Conservation (phyloP, 1,139 yeast genomes). For the Cylindricascospora bacillispora region DNA sequence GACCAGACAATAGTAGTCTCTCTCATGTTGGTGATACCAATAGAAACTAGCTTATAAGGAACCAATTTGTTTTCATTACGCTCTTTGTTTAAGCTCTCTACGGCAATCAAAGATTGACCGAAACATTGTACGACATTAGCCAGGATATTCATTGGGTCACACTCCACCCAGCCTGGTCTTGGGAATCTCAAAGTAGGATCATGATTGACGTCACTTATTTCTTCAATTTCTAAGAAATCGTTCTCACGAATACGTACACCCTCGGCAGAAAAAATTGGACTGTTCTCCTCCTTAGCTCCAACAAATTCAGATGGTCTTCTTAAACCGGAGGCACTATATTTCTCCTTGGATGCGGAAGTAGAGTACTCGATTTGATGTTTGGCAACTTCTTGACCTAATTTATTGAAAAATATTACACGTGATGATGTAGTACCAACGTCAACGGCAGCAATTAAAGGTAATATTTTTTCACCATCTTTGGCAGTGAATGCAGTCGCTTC, state of each 20-base stretch:
- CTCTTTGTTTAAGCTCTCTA: constrained; percentile 40
- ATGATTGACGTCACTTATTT: constrained; percentile 32
- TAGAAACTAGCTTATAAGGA: constrained; percentile 44
- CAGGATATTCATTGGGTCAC: constrained; percentile 76
- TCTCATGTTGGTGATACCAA: constrained; percentile 92
- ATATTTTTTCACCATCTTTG: not conserved
- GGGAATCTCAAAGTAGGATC: constrained; percentile 67
- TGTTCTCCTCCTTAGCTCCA: constrained; percentile 27
- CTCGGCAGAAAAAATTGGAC: constrained; percentile 50
- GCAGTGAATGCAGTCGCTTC: not conserved
- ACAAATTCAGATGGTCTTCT: constrained; percentile 18
- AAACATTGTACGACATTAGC: constrained; percentile 74
- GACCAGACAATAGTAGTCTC: constrained; percentile 93
- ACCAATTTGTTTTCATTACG: constrained; percentile 37
- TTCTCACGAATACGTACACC: constrained; percentile 54
- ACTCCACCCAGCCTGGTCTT: constrained; percentile 87
- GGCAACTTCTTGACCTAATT: constrained; percentile 64
- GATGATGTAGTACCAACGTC: constrained; percentile 94
- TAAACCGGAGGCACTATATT: constrained; percentile 25
- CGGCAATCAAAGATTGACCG: constrained; percentile 47
- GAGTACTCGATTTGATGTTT: constrained; percentile 83
- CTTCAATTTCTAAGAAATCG: constrained; percentile 52
- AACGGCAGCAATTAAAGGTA: constrained; percentile 54
- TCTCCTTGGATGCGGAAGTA: constrained; percentile 45
- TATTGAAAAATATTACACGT: constrained; percentile 72